Conservation (phyloP, 1,139 yeast genomes). For the Hanseniaspora sp. region DNA sequence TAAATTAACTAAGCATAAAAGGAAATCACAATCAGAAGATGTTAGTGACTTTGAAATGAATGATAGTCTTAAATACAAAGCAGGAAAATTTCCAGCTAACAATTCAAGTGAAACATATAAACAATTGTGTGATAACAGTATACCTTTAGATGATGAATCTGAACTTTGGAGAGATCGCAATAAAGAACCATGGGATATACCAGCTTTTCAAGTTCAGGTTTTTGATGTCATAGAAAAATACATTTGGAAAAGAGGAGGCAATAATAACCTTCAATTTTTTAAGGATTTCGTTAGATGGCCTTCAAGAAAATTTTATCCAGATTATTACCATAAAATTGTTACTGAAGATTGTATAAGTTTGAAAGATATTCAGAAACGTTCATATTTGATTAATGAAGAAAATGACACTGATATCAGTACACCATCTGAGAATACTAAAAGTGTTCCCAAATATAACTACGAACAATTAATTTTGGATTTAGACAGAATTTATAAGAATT, state of each 20-base stretch:
- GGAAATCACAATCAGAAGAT: neutral
- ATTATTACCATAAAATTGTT: constrained; percentile 57
- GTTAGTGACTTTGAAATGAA: neutral
- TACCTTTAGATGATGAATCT: constrained; percentile 26
- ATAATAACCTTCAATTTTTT: constrained; percentile 32
- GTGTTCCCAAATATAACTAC: constrained; percentile 30
- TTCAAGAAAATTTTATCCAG: constrained; percentile 65
- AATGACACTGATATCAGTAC: neutral
- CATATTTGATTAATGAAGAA: constrained; percentile 27
- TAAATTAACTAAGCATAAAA: constrained; percentile 21
- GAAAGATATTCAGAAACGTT: constrained; percentile 44
- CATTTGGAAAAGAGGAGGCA: constrained; percentile 16
- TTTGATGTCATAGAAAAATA: constrained; percentile 28
- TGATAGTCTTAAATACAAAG: neutral
- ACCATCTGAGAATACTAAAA: constrained; percentile 21
- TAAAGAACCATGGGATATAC: constrained; percentile 26
- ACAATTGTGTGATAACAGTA: constrained; percentile 23
- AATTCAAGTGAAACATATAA: constrained; percentile 16
- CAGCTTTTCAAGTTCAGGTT: constrained; percentile 27
- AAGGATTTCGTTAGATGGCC: constrained; percentile 60
- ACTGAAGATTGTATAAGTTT: constrained; percentile 49
- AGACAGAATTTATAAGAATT: constrained; percentile 47
- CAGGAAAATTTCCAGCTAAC: constrained; percentile 28
- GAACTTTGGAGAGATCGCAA: constrained; percentile 24
- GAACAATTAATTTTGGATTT: constrained; percentile 46